Evolutionary conservation across 805 yeast species (phyloP).

Genomic region (Kockiozyma suomiensis): DNA sequence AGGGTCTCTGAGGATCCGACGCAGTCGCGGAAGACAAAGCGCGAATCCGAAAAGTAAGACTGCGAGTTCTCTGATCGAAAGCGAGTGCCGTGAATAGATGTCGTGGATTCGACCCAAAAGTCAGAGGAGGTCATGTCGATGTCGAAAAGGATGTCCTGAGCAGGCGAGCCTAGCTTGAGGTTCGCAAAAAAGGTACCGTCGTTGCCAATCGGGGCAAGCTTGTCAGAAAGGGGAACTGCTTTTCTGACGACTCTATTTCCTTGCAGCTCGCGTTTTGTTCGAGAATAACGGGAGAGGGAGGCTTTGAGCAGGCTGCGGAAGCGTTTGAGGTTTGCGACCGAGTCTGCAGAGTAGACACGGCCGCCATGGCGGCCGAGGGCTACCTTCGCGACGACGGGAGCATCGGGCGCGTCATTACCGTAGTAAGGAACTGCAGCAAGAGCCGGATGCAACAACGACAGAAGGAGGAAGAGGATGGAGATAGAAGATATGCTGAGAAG

Average conservation of each 20-base stretch:
- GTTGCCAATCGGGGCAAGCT: slow-evolving; percentile 32
- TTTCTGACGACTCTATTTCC: slow-evolving; percentile 32
- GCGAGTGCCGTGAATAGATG: slow-evolving; percentile 30
- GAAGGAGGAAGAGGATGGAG: background rate
- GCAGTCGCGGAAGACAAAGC: slow-evolving; percentile 29
- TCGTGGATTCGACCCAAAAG: slow-evolving; percentile 32
- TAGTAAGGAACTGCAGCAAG: slow-evolving; percentile 14
- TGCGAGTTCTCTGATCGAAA: slow-evolving; percentile 26
- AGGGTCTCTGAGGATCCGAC: slow-evolving; percentile 27
- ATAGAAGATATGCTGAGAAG: background rate
- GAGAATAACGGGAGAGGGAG: slow-evolving; percentile 14
- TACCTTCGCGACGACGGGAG: slow-evolving; percentile 21
- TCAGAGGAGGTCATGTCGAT: slow-evolving; percentile 34
- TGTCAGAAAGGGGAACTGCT: slow-evolving; percentile 26
- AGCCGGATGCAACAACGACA: slow-evolving; percentile 1
- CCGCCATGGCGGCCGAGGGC: slow-evolving; percentile 28
- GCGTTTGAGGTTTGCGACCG: slow-evolving; percentile 24
- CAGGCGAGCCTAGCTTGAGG: slow-evolving; percentile 25
- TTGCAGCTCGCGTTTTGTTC: slow-evolving; percentile 31
- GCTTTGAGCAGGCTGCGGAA: slow-evolving; percentile 14
- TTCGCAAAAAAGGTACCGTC: slow-evolving; percentile 27
- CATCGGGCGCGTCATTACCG: slow-evolving; percentile 11
- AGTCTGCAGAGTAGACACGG: slow-evolving; percentile 23
- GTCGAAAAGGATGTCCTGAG: slow-evolving; percentile 27
- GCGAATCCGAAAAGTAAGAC: slow-evolving; percentile 28